Base-by-base conservation (phyloP, 2,329 filamentous ascomycete genomes). In the Ramularia endophylla region DNA sequence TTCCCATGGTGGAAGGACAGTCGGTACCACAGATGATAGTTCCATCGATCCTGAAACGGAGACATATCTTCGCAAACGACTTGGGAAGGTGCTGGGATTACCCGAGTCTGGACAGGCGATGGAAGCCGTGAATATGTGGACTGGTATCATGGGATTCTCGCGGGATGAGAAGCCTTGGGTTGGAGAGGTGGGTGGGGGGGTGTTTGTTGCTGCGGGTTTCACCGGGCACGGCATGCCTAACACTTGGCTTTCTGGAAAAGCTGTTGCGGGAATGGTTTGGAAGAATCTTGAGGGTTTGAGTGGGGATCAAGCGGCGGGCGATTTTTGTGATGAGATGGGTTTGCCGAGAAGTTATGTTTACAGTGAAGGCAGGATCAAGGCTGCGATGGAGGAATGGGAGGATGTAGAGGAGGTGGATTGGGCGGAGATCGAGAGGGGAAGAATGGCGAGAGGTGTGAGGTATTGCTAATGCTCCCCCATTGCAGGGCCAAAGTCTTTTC, bases 81-180 rank as follows among this genome's bases (percentile, higher is more conserved):
- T 73, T 5, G 54, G 67, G 2, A 54, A 53, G 9, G 51, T 42
- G 54, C 47, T 56, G 58, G 31, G 54, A 65, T 37, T 61, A 57
- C 48, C 56, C 57, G 15, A 61, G 46, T 3, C 34, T 40, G 52
- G 57, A 61, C 6, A 67, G 56, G 71, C 74, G 51, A 58, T 77
- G 25, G 46, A 66, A 36, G 72, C 73, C 2, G 64, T 60, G 3
- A 61, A 65, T 35, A 64, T 75, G 57, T 90, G 85, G 85, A 85
- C 82, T 2, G 85, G 85, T 0, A 83, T 88, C 51, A 89, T 88
- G 85, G 85, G 81, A 0, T 88, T 79, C 61, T 80, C 77, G 20
- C 67, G 78, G 5, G 85, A 89, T 58, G 67, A 73, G 0, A 62
- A 73, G 37, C 83, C 85, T 0, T 88, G 81, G 80, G 80, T 89